phyloP scores from a whole-genome alignment of 768 basidiomycete genomes.

The Psilocybe sp. region DNA sequence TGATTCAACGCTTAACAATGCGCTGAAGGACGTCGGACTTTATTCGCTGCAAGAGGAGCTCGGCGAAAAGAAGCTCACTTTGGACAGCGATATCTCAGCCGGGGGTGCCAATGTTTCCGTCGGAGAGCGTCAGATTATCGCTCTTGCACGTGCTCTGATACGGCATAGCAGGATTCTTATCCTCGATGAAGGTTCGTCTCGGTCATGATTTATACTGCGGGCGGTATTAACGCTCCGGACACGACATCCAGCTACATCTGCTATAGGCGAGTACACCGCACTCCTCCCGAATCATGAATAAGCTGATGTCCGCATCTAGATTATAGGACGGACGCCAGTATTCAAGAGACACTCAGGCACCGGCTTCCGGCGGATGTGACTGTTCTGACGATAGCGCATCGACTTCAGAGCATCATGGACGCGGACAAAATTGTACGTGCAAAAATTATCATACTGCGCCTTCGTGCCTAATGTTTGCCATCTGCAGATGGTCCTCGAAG shows the following conservation, averaged over 20 bases:
- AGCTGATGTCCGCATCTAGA: slow-evolving; percentile 24
- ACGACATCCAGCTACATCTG: slow-evolving; percentile 20
- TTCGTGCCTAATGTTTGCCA: too few species aligned
- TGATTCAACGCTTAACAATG: slow-evolving; percentile 36
- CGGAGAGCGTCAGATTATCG: slow-evolving; percentile 69
- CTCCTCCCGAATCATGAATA: slow-evolving; percentile 45
- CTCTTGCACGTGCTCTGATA: slow-evolving; percentile 55
- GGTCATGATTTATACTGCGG: too few species aligned
- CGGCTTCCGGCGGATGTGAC: slow-evolving; percentile 60
- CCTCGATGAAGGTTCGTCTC: slow-evolving; percentile 39
- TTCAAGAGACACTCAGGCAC: slow-evolving; percentile 64
- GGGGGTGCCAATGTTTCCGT: slow-evolving; percentile 71
- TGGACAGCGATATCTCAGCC: slow-evolving; percentile 39
- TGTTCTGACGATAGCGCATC: slow-evolving; percentile 65
- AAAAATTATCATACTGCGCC: too few species aligned
- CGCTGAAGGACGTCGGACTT: slow-evolving; percentile 33
- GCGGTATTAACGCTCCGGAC: too few species aligned
- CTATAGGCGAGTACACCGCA: slow-evolving; percentile 21
- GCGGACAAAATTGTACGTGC: slow-evolving; percentile 40
- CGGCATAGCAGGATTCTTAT: slow-evolving; percentile 56
- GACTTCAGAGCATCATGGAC: slow-evolving; percentile 65
- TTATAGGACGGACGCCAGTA: slow-evolving; percentile 61
- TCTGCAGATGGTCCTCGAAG: slow-evolving; percentile 41
- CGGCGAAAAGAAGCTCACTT: slow-evolving; percentile 43
- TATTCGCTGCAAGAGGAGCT: slow-evolving; percentile 29